Evolutionary conservation across 108 stramenopile genomes (phyloP), one percentile per base, ranked within the genome.

Genomic region (Schizochytrium sp.): DNA sequence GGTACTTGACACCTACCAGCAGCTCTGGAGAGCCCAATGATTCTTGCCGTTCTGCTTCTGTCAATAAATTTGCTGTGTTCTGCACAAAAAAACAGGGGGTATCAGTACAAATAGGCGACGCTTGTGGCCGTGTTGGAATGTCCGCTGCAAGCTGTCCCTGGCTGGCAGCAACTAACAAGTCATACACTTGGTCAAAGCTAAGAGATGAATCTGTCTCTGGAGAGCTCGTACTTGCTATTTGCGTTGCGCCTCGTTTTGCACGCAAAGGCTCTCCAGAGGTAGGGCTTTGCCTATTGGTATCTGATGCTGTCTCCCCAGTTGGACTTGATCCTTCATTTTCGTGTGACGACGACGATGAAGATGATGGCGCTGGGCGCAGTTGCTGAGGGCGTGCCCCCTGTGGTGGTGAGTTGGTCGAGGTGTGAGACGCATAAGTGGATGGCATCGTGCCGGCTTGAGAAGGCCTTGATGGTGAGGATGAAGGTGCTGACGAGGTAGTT

Each of bases 1-100:
- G 87, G 45, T 47, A 88, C 58, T 59, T 60, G 57, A 88, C 87
- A 61, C 58, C 58, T 5, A 88, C 58, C 57, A 83, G 40, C 4
- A 55, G 53, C 0, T 83, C 76, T n/a, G 76, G 76, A 2, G 10
- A 47, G 76, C 76, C 76, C 7, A 83, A 53, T 10, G 10, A 28
- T 53, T 83, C 53, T 49, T 55, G 76, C 45, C 76, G 76, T 10
- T 83, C 76, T 42, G 47, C 76, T 55, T 83, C 76, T 38, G 76
- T 83, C 38, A 83, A 53, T 28, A 12, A 5, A 13, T 46, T 47
- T 10, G 50, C 5, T 8, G 47, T 2, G 1, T 10, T 55, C 47
- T 55, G 50, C 47, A 83, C 76, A 28, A 83, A 83, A 2, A 83
- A 83, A 0, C 13, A 28, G 0, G 47, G 10, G 0, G 40, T 40